phyloP scores from a whole-genome alignment of 495 filamentous ascomycete genomes.

The Hypomontagnella monticulosa region DNA sequence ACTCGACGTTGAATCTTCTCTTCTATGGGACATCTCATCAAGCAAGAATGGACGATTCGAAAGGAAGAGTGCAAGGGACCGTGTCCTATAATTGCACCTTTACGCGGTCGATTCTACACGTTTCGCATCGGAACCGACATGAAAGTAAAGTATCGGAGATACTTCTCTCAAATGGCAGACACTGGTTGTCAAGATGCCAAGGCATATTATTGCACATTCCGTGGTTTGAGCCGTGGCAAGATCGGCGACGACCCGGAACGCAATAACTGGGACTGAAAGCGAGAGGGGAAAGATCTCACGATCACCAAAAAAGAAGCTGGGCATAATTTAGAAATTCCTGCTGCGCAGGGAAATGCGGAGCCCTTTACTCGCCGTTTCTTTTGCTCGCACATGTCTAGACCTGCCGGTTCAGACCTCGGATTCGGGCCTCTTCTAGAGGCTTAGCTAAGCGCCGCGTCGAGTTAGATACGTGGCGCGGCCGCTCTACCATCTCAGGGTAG shows the following conservation, averaged over 20 bases:
- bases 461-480: constrained; percentile 21
- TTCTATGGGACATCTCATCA: constrained; percentile 43
- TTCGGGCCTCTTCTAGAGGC: constrained; percentile 26
- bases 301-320: constrained; percentile 43
- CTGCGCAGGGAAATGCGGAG: constrained; percentile 43
- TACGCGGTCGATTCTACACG: constrained; percentile 40
- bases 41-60: constrained; percentile 41
- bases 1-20: constrained; percentile 53
- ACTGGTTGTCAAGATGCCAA: constrained; percentile 58
- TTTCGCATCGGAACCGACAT: constrained; percentile 47
- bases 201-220: constrained; percentile 43
- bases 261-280: constrained; percentile 40
- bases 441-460: constrained; percentile 45
- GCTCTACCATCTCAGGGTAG: constrained; percentile 11
- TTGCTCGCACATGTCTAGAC: constrained; percentile 30
- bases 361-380: constrained; percentile 44
- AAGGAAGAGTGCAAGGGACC: constrained; percentile 41
- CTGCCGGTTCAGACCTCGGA: constrained; percentile 20
- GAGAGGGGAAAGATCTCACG: constrained; percentile 46
- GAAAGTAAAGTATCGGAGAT: constrained; percentile 50
- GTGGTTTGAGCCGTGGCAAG: constrained; percentile 43
- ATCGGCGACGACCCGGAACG: constrained; percentile 39
- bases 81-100: constrained; percentile 40
- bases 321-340: constrained; percentile 41
- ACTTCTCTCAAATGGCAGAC: constrained; percentile 49